Evolutionary conservation across 805 yeast genomes (phyloP).

Genomic region (Sugiyamaella americana): DNA sequence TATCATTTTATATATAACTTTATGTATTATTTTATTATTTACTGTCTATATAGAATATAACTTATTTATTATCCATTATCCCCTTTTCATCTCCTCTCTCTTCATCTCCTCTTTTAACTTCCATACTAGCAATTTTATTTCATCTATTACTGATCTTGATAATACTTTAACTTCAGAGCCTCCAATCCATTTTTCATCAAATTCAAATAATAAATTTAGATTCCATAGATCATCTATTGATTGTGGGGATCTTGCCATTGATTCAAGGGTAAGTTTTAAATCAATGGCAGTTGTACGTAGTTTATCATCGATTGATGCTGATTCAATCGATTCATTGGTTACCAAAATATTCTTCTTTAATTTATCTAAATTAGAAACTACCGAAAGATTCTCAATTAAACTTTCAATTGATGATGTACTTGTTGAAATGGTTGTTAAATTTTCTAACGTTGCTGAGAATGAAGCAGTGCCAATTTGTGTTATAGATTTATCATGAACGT

Average conservation of each 20-base stretch:
- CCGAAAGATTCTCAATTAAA: constrained; percentile 4
- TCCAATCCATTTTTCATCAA: constrained; percentile 38
- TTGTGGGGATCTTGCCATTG: constrained; percentile 38
- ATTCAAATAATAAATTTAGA: constrained; percentile 54
- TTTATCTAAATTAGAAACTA: constrained; percentile 8
- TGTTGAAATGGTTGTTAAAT: too few relatives aligned
- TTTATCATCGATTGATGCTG: too few relatives aligned
- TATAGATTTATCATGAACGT: constrained; percentile 8
- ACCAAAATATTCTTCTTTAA: constrained; percentile 9
- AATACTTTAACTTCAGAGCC: neutral
- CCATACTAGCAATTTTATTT: constrained; percentile 10
- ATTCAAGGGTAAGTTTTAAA: constrained; percentile 46
- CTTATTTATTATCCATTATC: too few relatives aligned
- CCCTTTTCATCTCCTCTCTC: too few relatives aligned
- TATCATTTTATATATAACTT: too few relatives aligned
- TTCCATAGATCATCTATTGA: constrained; percentile 57
- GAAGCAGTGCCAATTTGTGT: neutral
- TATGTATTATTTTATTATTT: too few relatives aligned
- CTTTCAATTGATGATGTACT: too few relatives aligned
- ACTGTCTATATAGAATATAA: too few relatives aligned
- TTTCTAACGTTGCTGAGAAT: neutral
- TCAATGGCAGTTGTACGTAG: constrained; percentile 40
- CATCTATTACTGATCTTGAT: constrained; percentile 11
- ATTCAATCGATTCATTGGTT: constrained; percentile 1
- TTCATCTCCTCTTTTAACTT: neutral